Conservation (phyloP, 1,284 basidiomycete genomes). For the Gastroboletus turbinatus region DNA sequence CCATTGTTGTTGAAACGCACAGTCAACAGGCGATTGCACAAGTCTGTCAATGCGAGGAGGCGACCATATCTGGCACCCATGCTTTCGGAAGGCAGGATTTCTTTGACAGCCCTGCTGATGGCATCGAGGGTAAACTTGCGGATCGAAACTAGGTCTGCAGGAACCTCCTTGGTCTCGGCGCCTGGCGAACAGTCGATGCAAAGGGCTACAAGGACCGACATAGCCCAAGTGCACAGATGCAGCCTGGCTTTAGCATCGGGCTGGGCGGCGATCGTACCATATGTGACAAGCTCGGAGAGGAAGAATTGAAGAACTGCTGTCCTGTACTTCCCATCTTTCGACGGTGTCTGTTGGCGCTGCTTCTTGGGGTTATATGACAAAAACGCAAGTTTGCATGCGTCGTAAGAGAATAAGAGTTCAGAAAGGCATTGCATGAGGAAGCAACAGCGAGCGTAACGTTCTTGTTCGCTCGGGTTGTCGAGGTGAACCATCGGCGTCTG, state of each 20-base stretch:
- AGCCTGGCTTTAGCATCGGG: conserved; percentile 56
- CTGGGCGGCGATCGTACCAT: conserved; percentile 67
- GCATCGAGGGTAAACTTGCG: conserved; percentile 91
- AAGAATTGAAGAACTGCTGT: conserved; percentile 74
- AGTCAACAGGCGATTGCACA: conserved; percentile 86
- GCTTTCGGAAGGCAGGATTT: conserved; percentile 64
- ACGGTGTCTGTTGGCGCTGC: conserved; percentile 51
- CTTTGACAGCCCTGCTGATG: conserved; percentile 85
- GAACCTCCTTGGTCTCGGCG: conserved; percentile 74
- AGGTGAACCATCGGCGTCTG: conserved; percentile 11
- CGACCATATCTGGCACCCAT: conserved; percentile 86
- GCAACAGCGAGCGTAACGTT: conserved; percentile 66
- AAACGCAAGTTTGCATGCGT: conserved; percentile 87
- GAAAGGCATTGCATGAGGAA: conserved; percentile 92
- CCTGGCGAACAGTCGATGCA: conserved; percentile 78
- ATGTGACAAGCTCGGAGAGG: conserved; percentile 75
- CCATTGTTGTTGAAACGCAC: conserved; percentile 64
- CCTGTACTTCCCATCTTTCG: conserved; percentile 66
- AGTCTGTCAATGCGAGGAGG: conserved; percentile 83
- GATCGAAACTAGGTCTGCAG: conserved; percentile 77
- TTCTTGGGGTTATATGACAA: conserved; percentile 78
- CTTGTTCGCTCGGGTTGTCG: conserved; percentile 28
- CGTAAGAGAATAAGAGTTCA: conserved; percentile 92
- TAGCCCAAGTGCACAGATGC: conserved; percentile 83
- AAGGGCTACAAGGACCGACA: conserved; percentile 88